These are phyloP conservation scores for Candida neerlandica DNA, from an alignment of 1,139 yeast genomes.

Conservation along the genomic window DNA sequence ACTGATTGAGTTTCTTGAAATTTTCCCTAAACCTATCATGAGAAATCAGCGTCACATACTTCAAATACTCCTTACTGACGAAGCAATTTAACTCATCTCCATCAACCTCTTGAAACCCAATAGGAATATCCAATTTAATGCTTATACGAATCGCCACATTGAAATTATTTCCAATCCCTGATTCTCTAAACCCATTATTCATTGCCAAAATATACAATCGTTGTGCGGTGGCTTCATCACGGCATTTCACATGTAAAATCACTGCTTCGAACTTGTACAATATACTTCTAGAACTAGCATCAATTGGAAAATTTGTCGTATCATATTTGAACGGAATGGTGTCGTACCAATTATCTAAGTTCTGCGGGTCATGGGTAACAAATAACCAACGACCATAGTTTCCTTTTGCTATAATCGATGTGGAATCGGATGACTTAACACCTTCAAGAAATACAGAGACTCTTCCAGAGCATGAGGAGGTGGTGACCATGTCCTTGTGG, in stretches of 20 bases:
- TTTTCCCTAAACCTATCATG: slow-evolving; percentile 67
- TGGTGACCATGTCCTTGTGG: slow-evolving; percentile 72
- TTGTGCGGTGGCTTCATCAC: slow-evolving; percentile 61
- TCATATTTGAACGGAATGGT: slow-evolving; percentile 28
- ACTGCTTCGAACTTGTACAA: slow-evolving; percentile 82
- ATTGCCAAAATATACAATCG: slow-evolving; percentile 68
- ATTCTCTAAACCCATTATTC: slow-evolving; percentile 84
- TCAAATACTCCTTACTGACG: slow-evolving; percentile 53
- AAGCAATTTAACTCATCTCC: slow-evolving; percentile 35
- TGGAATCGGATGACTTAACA: slow-evolving; percentile 24
- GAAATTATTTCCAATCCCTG: slow-evolving; percentile 80
- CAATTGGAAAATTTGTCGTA: slow-evolving; percentile 11
- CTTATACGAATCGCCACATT: slow-evolving; percentile 79
- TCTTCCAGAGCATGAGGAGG: slow-evolving; percentile 88
- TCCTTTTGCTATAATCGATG: slow-evolving; percentile 80
- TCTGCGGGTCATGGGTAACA: slow-evolving; percentile 65
- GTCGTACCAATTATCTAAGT: slow-evolving; percentile 56
- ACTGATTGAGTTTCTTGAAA: slow-evolving; percentile 51
- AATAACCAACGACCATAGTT: slow-evolving; percentile 84
- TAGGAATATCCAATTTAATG: slow-evolving; percentile 71
- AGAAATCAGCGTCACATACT: slow-evolving; percentile 51
- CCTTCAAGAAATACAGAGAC: slow-evolving; percentile 83
- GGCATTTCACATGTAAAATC: slow-evolving; percentile 80
- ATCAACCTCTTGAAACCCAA: slow-evolving; percentile 52
- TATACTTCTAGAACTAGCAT: slow-evolving; percentile 49